A percentile compares a stretch with the other conserved stretches of the same genome.
phyloP scores from a whole-genome alignment of 2,329 filamentous ascomycete genomes.

The Pyricularia sp. region DNA sequence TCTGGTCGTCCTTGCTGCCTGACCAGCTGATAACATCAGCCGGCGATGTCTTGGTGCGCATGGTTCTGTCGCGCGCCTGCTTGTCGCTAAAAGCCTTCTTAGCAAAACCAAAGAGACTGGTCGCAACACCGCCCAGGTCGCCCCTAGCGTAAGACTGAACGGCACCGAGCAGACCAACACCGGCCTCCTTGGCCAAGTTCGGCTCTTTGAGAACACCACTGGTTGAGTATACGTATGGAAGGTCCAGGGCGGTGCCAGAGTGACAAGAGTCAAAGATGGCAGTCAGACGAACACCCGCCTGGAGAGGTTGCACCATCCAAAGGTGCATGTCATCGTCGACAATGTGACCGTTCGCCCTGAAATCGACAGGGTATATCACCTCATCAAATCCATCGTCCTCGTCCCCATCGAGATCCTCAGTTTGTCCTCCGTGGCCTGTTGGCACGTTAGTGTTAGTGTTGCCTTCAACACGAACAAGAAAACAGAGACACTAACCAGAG shows the following conservation, averaged over 20 bases:
- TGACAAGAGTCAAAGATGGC: conserved; percentile 79
- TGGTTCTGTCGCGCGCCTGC: conserved; percentile 67
- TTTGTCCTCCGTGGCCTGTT: conserved; percentile 67
- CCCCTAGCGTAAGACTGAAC: conserved; percentile 74
- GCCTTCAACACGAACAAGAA: no score
- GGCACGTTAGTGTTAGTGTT: background rate
- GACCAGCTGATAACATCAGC: conserved; percentile 98
- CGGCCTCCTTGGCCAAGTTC: conserved; percentile 72
- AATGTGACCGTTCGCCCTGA: conserved; percentile 59
- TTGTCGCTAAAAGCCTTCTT: conserved; percentile 75
- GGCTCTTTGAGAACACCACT: conserved; percentile 75
- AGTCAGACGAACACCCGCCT: conserved; percentile 74
- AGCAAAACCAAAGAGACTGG: conserved; percentile 71
- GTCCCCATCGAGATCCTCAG: conserved; percentile 63
- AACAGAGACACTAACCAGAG: conserved; percentile 39
- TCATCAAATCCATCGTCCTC: conserved; percentile 73
- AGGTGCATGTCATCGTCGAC: conserved; percentile 72
- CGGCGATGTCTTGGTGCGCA: conserved; percentile 83
- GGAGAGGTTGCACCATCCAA: conserved; percentile 67
- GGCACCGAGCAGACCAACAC: conserved; percentile 60
- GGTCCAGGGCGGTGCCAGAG: conserved; percentile 66
- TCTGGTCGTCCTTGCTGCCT: conserved; percentile 92
- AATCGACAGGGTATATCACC: conserved; percentile 72
- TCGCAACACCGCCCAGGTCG: conserved; percentile 73
- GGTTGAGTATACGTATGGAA: conserved; percentile 74